These are phyloP conservation scores for Mycena floridula DNA, from an alignment of 768 basidiomycete genomes.

Conservation along the genomic window DNA sequence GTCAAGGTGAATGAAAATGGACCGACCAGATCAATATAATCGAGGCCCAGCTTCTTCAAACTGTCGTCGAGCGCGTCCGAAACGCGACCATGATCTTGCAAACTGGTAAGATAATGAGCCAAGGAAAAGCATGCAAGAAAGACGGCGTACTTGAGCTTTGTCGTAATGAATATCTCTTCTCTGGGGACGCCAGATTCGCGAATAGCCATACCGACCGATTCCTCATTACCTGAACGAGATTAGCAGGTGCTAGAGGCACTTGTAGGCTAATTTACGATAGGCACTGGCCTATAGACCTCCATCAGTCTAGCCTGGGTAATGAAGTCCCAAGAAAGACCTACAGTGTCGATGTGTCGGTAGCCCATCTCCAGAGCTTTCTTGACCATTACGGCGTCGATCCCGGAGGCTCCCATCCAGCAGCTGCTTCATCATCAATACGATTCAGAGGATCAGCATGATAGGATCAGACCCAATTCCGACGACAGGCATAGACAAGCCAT, in stretches of 20 bases:
- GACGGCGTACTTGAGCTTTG: conserved; percentile 29
- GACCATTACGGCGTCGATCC: conserved; percentile 17
- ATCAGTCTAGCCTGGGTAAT: not conserved
- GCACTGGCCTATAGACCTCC: conserved; percentile 1
- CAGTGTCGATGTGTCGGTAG: conserved; percentile 31
- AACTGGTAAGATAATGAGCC: conserved; percentile 11
- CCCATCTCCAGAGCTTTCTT: conserved; percentile 13
- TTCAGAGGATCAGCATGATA: not conserved
- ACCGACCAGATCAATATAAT: conserved; percentile 47
- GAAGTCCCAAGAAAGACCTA: conserved; percentile 2
- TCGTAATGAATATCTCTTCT: conserved; percentile 32
- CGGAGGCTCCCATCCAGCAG: conserved; percentile 25
- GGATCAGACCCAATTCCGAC: conserved; percentile 24
- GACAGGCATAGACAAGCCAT: conserved; percentile 15
- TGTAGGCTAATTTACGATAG: conserved; percentile 5
- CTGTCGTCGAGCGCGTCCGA: conserved; percentile 25
- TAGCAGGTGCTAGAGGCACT: not conserved
- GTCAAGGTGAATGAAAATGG: no score
- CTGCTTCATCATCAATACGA: conserved; percentile 6
- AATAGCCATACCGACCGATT: conserved; percentile 31
- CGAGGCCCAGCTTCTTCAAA: conserved; percentile 26
- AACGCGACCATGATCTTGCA: conserved; percentile 26
- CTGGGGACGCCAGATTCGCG: conserved; percentile 33
- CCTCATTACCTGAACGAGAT: conserved; percentile 21
- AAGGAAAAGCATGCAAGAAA: conserved; percentile 8